Conservation (phyloP, 148 eudicot species). For the Spergularia marina region DNA sequence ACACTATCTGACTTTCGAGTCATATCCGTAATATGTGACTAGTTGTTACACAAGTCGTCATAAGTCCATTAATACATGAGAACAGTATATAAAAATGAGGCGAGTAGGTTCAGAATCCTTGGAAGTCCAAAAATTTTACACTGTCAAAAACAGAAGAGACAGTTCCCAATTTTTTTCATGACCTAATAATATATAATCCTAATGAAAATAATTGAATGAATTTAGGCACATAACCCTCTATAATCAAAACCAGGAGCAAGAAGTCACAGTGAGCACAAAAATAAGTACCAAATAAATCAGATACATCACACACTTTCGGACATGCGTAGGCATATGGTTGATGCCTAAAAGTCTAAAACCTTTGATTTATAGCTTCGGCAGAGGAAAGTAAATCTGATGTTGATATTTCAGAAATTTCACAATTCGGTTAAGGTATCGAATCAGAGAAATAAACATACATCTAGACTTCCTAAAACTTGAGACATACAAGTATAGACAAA, state of each 20-base stretch:
- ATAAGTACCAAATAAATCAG: not conserved
- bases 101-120: no score
- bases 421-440: constrained; percentile 11
- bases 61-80: no score
- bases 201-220: not conserved
- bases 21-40: constrained; percentile 15
- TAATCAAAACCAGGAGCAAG: not conserved
- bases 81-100: no score
- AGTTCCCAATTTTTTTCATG: not conserved
- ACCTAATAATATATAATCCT: no score
- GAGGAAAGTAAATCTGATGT: not conserved
- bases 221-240: not conserved
- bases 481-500: not conserved
- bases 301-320: not conserved
- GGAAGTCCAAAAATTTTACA: not conserved
- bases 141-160: not conserved
- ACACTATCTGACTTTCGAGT: not conserved
- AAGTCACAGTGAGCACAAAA: not conserved
- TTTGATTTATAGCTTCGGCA: not conserved
- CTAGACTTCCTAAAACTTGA: constrained; percentile 2
- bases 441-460: constrained; percentile 5
- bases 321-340: not conserved
- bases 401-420: not conserved
- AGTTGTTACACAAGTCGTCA: no score
- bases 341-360: not conserved